phyloP scores from a whole-genome alignment of 306 rosid species.

The Sesbania bispinosa region DNA sequence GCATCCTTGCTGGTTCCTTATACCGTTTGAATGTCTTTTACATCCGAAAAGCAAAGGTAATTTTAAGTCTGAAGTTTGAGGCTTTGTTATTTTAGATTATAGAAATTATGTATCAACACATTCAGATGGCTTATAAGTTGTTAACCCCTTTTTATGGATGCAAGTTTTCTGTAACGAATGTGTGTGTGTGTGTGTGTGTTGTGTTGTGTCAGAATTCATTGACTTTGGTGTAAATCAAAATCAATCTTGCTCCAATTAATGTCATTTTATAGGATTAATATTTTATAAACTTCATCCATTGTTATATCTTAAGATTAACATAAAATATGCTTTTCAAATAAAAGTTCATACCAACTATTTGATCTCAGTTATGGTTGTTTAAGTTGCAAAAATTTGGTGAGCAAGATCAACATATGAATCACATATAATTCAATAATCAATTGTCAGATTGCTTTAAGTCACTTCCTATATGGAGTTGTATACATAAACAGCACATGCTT shows the following conservation, averaged over 20 bases:
- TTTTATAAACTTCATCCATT: background rate
- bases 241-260: background rate
- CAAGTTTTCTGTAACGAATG: constrained; percentile 1
- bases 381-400: background rate
- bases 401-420: background rate
- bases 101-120: background rate
- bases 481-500: background rate
- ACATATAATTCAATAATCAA: background rate
- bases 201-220: background rate
- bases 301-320: background rate
- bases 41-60: constrained; percentile 93
- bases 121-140: constrained; percentile 1
- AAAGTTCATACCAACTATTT: background rate
- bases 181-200: background rate
- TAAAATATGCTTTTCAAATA: background rate
- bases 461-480: background rate
- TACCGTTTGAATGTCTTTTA: constrained; percentile 77
- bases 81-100: constrained; percentile 2
- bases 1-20: constrained; percentile 86
- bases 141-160: background rate
- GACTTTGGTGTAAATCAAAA: background rate
- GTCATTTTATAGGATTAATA: background rate
- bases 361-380: background rate
- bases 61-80: constrained; percentile 8
- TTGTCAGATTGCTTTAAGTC: background rate